phyloP scores from a whole-genome alignment of 495 filamentous ascomycete species.

The Copromyces sp. region DNA sequence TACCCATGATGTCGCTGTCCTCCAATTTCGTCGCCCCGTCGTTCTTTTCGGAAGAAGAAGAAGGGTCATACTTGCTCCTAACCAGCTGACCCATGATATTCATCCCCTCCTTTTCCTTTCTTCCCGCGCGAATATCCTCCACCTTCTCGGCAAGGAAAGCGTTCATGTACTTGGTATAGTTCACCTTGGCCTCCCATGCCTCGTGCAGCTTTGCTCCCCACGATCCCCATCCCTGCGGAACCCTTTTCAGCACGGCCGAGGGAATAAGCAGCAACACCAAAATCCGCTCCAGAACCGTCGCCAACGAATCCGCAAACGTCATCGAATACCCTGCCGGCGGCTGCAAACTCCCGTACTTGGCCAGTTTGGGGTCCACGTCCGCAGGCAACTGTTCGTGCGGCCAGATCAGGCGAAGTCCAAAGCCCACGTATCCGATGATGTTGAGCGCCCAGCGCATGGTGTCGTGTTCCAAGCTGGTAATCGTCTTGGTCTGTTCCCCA shows the following conservation, averaged over 20 bases:
- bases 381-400: conserved; percentile 34
- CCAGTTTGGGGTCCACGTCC: conserved; percentile 28
- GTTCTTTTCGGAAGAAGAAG: conserved; percentile 7
- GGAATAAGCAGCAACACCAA: conserved; percentile 44
- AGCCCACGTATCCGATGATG: conserved; percentile 58
- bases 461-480: conserved; percentile 44
- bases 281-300: conserved; percentile 41
- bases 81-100: conserved; percentile 56
- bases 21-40: conserved; percentile 20
- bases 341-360: conserved; percentile 34
- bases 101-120: conserved; percentile 38
- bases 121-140: conserved; percentile 35
- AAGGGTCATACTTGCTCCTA: conserved; percentile 31
- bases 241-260: conserved; percentile 30
- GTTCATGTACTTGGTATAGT: conserved; percentile 55
- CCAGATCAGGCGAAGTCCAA: conserved; percentile 51
- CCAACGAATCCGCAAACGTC: conserved; percentile 48
- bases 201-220: neutral
- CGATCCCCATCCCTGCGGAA: neutral
- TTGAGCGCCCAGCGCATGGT: conserved; percentile 54
- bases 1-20: conserved; percentile 55
- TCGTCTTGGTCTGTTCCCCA: conserved; percentile 6
- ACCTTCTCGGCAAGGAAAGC: conserved; percentile 50
- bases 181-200: conserved; percentile 41
- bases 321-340: conserved; percentile 45